Evolutionary conservation across 352 stramenopile genomes (phyloP).

Genomic region (Phytophthora sp.): DNA sequence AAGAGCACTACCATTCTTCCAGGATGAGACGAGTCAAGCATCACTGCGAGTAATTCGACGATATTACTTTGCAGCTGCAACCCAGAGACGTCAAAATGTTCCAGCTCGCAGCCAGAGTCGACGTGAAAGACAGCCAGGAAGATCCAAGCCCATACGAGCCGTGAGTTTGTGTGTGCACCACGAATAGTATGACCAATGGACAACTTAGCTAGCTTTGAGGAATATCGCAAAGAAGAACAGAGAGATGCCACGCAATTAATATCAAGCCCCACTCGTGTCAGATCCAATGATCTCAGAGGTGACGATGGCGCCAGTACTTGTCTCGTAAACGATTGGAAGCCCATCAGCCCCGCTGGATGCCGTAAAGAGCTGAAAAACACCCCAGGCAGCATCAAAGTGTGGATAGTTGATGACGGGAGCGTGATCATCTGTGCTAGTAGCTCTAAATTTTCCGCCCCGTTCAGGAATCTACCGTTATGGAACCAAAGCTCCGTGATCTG

Average conservation of each 20-base stretch:
- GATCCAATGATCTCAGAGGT: slow-evolving; percentile 33
- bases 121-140: slow-evolving; percentile 50
- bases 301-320: slow-evolving; percentile 25
- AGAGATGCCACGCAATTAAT: slow-evolving; percentile 24
- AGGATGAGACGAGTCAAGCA: slow-evolving; percentile 32
- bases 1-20: slow-evolving; percentile 26
- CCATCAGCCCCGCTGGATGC: slow-evolving; percentile 14
- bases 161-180: slow-evolving; percentile 23
- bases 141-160: slow-evolving; percentile 48
- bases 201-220: slow-evolving; percentile 27
- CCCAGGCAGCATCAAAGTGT: slow-evolving; percentile 22
- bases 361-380: slow-evolving; percentile 27
- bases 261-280: slow-evolving; percentile 27
- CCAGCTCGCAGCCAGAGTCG: slow-evolving; percentile 36
- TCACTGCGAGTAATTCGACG: slow-evolving; percentile 6
- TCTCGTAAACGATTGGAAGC: slow-evolving; percentile 26
- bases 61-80: slow-evolving; percentile 26
- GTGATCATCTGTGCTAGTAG: slow-evolving; percentile 24
- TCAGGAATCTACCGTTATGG: slow-evolving; percentile 31
- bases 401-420: slow-evolving; percentile 29
- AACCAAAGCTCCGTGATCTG: slow-evolving; percentile 32
- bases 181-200: slow-evolving; percentile 34
- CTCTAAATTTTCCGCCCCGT: slow-evolving; percentile 15
- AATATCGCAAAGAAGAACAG: slow-evolving; percentile 40
- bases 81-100: slow-evolving; percentile 35